Evolutionary conservation across 495 filamentous ascomycete genomes (phyloP).

Genomic region (Neurospora africana): DNA sequence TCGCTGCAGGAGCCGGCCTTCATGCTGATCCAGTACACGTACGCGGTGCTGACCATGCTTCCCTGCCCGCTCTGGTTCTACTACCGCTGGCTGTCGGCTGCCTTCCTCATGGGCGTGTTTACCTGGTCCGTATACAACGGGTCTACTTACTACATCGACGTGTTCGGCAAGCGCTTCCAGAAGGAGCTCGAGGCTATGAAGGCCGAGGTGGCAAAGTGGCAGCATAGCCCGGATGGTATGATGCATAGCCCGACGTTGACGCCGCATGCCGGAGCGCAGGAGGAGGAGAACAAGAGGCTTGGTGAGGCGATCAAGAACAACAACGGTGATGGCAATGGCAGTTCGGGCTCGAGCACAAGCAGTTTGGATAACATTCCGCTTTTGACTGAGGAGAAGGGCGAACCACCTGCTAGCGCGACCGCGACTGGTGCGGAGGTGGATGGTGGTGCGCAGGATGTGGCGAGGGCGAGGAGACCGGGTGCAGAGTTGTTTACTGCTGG

Average conservation of each 20-base stretch:
- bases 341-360: conserved; percentile 2
- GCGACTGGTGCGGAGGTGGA: conserved; percentile 33
- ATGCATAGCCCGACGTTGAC: conserved; percentile 30
- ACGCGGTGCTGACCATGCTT: conserved; percentile 85
- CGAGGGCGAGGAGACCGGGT: conserved; percentile 29
- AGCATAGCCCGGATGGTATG: conserved; percentile 41
- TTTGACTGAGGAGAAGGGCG: conserved; percentile 33
- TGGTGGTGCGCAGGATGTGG: conserved; percentile 28
- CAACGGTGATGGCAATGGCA: conserved; percentile 1
- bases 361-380: conserved; percentile 47
- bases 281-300: conserved; percentile 12
- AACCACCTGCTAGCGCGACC: conserved; percentile 2
- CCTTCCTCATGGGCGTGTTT: conserved; percentile 71
- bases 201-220: conserved; percentile 84
- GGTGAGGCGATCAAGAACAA: conserved; percentile 8
- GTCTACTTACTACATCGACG: conserved; percentile 92
- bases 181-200: conserved; percentile 88
- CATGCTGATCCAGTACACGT: conserved; percentile 90
- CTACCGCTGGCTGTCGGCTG: conserved; percentile 66
- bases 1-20: conserved; percentile 77
- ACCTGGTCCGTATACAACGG: conserved; percentile 91
- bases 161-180: conserved; percentile 93
- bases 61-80: conserved; percentile 95
- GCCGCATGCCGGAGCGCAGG: conserved; percentile 16
- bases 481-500: neutral